Conservation (phyloP, 352 stramenopile genomes). For the Plasmopara muralis region DNA sequence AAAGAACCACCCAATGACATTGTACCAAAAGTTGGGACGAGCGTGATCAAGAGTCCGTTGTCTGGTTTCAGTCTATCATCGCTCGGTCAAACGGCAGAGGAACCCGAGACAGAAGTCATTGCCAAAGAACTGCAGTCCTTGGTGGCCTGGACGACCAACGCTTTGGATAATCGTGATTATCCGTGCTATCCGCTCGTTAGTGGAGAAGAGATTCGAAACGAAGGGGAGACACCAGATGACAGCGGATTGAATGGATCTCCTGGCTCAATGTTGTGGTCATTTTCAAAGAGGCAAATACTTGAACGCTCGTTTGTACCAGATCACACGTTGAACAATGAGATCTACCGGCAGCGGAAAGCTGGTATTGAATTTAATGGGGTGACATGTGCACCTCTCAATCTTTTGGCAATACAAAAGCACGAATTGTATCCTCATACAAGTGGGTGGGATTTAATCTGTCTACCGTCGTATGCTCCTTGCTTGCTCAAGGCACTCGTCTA, state of each 20-base stretch:
- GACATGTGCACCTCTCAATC: slow-evolving; percentile 21
- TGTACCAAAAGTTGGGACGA: slow-evolving; percentile 17
- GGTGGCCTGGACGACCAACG: slow-evolving; percentile 41
- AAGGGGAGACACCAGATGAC: slow-evolving; percentile 4
- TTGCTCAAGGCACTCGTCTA: slow-evolving; percentile 66
- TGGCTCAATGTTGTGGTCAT: slow-evolving; percentile 56
- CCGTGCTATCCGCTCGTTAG: slow-evolving; percentile 27
- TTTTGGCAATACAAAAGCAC: slow-evolving; percentile 39
- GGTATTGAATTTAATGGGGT: slow-evolving; percentile 3
- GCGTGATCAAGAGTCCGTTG: slow-evolving; percentile 51
- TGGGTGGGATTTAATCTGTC: slow-evolving; percentile 65
- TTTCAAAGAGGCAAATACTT: slow-evolving; percentile 32
- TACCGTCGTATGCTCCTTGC: slow-evolving; percentile 30
- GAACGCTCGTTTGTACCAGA: slow-evolving; percentile 38
- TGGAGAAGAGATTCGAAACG: not conserved
- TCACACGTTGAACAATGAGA: slow-evolving; percentile 48
- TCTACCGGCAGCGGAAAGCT: slow-evolving; percentile 28
- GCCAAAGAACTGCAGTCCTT: slow-evolving; percentile 46
- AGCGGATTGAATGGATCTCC: slow-evolving; percentile 12
- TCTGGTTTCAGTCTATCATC: slow-evolving; percentile 38
- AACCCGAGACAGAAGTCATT: slow-evolving; percentile 53
- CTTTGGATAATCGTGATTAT: not conserved
- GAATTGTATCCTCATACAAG: slow-evolving; percentile 37
- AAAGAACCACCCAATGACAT: slow-evolving; percentile 34
- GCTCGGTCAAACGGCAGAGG: slow-evolving; percentile 35